A percentile compares a stretch with the other conserved stretches of the same genome.
Conservation (phyloP, 805 yeast species). For the Hemisphaericaspora nanyangensis region DNA sequence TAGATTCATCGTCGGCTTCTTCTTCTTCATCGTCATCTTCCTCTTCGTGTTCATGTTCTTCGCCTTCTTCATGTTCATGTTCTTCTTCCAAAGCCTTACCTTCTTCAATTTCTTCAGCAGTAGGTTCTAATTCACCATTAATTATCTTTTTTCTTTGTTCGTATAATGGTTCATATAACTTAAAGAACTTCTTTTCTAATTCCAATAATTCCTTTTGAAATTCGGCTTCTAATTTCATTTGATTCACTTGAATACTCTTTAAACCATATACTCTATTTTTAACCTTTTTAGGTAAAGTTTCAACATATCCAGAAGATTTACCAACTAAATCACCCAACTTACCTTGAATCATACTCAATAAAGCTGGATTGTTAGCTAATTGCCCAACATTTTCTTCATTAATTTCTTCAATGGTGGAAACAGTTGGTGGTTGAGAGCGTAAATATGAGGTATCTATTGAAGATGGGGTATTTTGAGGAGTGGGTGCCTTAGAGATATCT, state of each 20-base stretch:
- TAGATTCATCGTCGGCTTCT: conserved; percentile 37
- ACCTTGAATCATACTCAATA: conserved; percentile 85
- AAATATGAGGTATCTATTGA: conserved; percentile 73
- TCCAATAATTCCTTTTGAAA: conserved; percentile 86
- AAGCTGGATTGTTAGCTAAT: conserved; percentile 73
- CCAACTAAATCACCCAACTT: conserved; percentile 84
- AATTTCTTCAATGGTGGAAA: conserved; percentile 63
- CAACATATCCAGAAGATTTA: conserved; percentile 80
- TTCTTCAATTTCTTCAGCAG: conserved; percentile 67
- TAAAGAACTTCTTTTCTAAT: conserved; percentile 76
- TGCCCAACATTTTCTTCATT: conserved; percentile 43
- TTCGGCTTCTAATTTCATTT: conserved; percentile 81
- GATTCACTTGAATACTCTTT: conserved; percentile 74
- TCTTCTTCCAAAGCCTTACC: conserved; percentile 72
- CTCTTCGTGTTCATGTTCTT: conserved; percentile 37
- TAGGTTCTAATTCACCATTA: conserved; percentile 72
- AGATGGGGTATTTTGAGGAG: conserved; percentile 98
- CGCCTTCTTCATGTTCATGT: conserved; percentile 40
- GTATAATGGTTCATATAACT: conserved; percentile 72
- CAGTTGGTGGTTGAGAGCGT: conserved; percentile 55
- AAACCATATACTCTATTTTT: conserved; percentile 77
- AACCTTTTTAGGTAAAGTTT: conserved; percentile 65
- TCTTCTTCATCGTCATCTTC: conserved; percentile 44
- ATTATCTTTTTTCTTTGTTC: conserved; percentile 69
- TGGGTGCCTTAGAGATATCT: conserved; percentile 88